These are phyloP conservation scores for Mallotus japonicus DNA, from an alignment of 441 rosid genomes.

Conservation along the genomic window DNA sequence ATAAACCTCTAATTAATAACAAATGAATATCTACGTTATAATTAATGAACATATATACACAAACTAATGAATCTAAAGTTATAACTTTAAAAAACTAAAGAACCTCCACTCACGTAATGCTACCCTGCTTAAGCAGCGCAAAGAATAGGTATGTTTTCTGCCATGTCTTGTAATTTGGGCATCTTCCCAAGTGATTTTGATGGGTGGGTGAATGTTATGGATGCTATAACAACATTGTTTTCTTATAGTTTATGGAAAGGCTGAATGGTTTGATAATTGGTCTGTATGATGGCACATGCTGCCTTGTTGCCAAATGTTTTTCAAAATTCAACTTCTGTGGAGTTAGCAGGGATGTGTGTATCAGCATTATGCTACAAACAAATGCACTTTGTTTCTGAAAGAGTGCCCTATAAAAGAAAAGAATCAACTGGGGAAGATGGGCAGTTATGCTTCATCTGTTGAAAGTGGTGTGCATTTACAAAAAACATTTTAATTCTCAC, in stretches of 20 bases:
- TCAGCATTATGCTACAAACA: conserved; percentile 19
- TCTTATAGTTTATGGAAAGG: too few species aligned
- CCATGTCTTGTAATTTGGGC: conserved; percentile 6
- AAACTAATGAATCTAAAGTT: too few species aligned
- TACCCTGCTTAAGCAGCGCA: conserved; percentile 46
- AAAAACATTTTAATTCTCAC: too few species aligned
- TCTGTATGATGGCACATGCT: too few species aligned
- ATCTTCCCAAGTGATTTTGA: neutral
- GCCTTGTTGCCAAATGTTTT: neutral
- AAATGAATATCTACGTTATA: too few species aligned
- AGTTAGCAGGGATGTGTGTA: conserved; percentile 18
- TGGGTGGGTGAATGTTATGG: neutral
- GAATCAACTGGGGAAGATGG: conserved; percentile 8
- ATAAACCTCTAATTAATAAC: too few species aligned
- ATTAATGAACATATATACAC: too few species aligned
- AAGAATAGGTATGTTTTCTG: conserved; percentile 54
- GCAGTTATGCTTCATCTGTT: conserved; percentile 25
- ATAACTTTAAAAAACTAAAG: too few species aligned
- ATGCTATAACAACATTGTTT: neutral
- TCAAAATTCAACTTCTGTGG: neutral
- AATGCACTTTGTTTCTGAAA: conserved; percentile 24
- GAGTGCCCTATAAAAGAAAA: conserved; percentile 20
- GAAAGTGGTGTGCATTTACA: too few species aligned
- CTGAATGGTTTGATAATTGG: neutral
- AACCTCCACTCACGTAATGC: conserved; percentile 12